phyloP scores from a whole-genome alignment of 306 rosid genomes.

The Castanea sativa region DNA sequence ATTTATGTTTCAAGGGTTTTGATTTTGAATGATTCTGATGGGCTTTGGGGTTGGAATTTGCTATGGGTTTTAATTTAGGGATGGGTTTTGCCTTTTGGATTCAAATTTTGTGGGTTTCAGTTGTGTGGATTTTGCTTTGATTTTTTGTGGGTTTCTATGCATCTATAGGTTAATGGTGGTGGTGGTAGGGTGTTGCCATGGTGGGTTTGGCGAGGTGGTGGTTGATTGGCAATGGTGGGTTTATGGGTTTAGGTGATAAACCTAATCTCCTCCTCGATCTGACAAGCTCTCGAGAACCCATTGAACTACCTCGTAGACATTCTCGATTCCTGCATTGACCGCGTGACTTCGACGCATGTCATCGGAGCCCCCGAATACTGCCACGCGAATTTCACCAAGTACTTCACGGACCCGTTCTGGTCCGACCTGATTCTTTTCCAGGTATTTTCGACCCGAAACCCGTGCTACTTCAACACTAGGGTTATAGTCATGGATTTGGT shows the following conservation, averaged over 20 bases:
- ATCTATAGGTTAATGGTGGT: no score
- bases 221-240: no score
- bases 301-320: conserved; percentile 85
- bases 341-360: conserved; percentile 50
- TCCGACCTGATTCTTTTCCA: conserved; percentile 66
- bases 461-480: conserved; percentile 92
- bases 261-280: conserved; percentile 77
- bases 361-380: conserved; percentile 88
- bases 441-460: conserved; percentile 45
- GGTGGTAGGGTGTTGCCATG: no score
- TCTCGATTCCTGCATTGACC: conserved; percentile 63
- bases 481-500: conserved; percentile 90
- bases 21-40: no score
- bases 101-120: no score
- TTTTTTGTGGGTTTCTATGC: no score
- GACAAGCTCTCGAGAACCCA: conserved; percentile 78
- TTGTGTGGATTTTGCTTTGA: no score
- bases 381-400: conserved; percentile 86
- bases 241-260: conserved; percentile 29
- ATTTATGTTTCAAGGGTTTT: no score
- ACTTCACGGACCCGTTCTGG: conserved; percentile 88
- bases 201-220: no score
- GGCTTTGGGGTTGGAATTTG: no score
- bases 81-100: no score
- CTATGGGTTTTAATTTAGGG: no score